A percentile compares a stretch with the other conserved stretches of the same genome.
These are phyloP conservation scores for Cynanchum wilfordii DNA, from an alignment of 257 asterid species.

Conservation along the genomic window DNA sequence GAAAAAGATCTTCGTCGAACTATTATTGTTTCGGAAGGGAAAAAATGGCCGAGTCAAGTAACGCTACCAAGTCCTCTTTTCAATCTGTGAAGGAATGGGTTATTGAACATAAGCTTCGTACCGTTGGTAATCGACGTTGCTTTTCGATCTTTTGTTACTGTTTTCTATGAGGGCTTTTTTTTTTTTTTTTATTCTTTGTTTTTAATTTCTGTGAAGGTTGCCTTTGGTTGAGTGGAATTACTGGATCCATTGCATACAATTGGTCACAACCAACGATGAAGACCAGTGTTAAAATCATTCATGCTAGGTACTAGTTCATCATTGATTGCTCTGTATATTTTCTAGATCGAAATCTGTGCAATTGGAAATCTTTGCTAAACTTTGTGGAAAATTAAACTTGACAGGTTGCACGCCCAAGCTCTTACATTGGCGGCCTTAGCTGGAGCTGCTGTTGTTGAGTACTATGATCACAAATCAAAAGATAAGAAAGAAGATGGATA, in stretches of 20 bases:
- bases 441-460: constrained; percentile 79
- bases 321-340: not conserved
- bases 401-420: constrained; percentile 96
- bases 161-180: too few relatives aligned
- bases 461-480: constrained; percentile 71
- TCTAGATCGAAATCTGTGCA: not conserved
- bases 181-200: constrained; percentile 5
- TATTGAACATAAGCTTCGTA: constrained; percentile 72
- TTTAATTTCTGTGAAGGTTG: constrained; percentile 25
- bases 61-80: constrained; percentile 28
- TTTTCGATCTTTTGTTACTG: not conserved
- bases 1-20: not conserved
- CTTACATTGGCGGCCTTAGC: constrained; percentile 81
- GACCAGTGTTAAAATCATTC: constrained; percentile 85
- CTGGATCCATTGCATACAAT: constrained; percentile 86
- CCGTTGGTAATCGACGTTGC: constrained; percentile 45
- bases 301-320: constrained; percentile 51
- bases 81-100: constrained; percentile 68
- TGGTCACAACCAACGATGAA: constrained; percentile 96
- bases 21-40: not conserved
- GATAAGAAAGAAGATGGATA: constrained; percentile 65
- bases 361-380: not conserved
- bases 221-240: constrained; percentile 52
- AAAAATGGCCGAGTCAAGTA: constrained; percentile 49
- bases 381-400: not conserved